These are phyloP conservation scores for Collybia sp. DNA, from an alignment of 768 basidiomycete genomes.

Conservation along the genomic window DNA sequence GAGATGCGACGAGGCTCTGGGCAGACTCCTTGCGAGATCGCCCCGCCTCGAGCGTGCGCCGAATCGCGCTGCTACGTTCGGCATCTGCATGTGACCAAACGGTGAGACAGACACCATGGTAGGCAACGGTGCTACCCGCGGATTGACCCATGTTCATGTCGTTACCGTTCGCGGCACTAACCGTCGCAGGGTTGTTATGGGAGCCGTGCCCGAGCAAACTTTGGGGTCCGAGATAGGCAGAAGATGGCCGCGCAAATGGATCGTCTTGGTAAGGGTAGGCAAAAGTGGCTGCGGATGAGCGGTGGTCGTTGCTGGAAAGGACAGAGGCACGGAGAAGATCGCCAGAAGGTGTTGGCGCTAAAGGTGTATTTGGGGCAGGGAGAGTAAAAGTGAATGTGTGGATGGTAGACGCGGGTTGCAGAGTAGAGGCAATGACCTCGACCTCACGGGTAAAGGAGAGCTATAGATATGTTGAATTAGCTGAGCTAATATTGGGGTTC, in stretches of 20 bases:
- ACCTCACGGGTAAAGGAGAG: conserved; percentile 90
- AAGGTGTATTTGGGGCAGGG: conserved; percentile 69
- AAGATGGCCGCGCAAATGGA: conserved; percentile 74
- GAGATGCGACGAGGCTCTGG: conserved; percentile 64
- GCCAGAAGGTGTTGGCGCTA: conserved; percentile 69
- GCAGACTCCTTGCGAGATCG: conserved; percentile 77
- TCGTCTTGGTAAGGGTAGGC: conserved; percentile 73
- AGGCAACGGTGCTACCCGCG: conserved; percentile 53
- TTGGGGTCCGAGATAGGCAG: conserved; percentile 78
- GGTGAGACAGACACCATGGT: conserved; percentile 89
- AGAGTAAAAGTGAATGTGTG: conserved; percentile 90
- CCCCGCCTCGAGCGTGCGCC: conserved; percentile 75
- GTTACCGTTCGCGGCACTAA: conserved; percentile 23
- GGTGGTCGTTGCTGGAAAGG: conserved; percentile 56
- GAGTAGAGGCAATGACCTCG: conserved; percentile 91
- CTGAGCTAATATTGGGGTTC: conserved; percentile 2
- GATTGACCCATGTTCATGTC: conserved; percentile 22
- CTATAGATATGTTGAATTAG: conserved; percentile 29
- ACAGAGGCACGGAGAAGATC: conserved; percentile 74
- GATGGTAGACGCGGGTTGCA: conserved; percentile 89
- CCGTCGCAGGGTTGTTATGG: conserved; percentile 26
- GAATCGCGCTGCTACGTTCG: conserved; percentile 79
- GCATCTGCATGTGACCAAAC: conserved; percentile 96
- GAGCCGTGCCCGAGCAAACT: conserved; percentile 50
- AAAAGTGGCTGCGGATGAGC: conserved; percentile 67